A percentile compares a stretch with the other conserved stretches of the same genome.
Conservation (phyloP, 2,329 filamentous ascomycete species). For the Fusarium praegraminearum region DNA sequence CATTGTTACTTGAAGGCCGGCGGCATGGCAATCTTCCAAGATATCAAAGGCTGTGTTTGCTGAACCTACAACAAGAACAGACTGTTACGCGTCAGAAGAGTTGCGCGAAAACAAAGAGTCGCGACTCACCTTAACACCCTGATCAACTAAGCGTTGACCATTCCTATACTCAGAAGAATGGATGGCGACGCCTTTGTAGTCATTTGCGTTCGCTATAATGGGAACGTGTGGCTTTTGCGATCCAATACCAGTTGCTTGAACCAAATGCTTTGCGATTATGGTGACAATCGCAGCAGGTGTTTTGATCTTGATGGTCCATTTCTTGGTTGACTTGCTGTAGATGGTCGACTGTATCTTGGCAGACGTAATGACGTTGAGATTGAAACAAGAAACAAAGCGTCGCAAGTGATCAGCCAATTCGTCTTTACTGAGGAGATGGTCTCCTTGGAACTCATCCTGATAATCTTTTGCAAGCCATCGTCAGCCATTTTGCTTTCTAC, state of each 20-base stretch:
- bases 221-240: conserved; percentile 30
- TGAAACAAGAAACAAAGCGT: conserved; percentile 10
- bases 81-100: conserved; percentile 7
- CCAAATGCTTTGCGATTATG: conserved; percentile 9
- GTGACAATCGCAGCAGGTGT: not conserved
- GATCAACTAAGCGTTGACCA: not conserved
- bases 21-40: conserved; percentile 22
- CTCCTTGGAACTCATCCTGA: conserved; percentile 3
- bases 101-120: fast-evolving
- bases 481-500: no score
- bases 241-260: conserved; percentile 33
- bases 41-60: conserved; percentile 37
- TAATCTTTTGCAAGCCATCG: conserved; percentile 7
- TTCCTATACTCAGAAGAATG: conserved; percentile 31
- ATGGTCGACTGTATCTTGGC: conserved; percentile 7
- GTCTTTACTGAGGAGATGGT: conserved; percentile 29
- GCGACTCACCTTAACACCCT: conserved; percentile 19
- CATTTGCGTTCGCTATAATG: not conserved
- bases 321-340: conserved; percentile 2
- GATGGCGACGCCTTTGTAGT: conserved; percentile 26
- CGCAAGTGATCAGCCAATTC: conserved; percentile 27
- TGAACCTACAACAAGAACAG: conserved; percentile 27
- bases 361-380: conserved; percentile 29
- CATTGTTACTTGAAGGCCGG: conserved; percentile 10
- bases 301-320: conserved; percentile 15